These are phyloP conservation scores for Abelmoschus esculentus DNA, from an alignment of 345 rosid species.

Conservation along the genomic window DNA sequence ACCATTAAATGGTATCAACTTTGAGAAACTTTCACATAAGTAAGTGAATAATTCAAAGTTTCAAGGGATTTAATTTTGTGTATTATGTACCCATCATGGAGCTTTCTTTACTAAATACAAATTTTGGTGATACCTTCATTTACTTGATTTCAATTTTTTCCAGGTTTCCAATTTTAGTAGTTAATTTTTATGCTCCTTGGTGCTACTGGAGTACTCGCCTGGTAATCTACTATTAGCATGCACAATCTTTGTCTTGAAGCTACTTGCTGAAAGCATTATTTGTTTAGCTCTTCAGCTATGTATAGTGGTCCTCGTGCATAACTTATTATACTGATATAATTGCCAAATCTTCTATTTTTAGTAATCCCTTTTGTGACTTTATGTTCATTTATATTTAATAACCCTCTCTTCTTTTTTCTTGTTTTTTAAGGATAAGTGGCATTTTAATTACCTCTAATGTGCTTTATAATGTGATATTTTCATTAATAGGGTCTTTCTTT, in stretches of 20 bases:
- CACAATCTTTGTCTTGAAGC: not conserved
- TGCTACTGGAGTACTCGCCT: slow-evolving; percentile 93
- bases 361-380: not conserved
- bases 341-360: not conserved
- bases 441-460: not conserved
- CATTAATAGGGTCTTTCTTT: not conserved
- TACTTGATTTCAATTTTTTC: slow-evolving; percentile 19
- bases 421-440: not conserved
- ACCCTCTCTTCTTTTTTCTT: not conserved
- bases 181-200: slow-evolving; percentile 98
- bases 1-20: slow-evolving; percentile 43
- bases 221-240: slow-evolving; percentile 35
- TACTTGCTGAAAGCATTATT: not conserved
- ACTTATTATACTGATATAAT: not conserved
- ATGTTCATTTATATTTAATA: not conserved
- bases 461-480: not conserved
- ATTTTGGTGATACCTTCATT: not conserved
- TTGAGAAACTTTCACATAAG: slow-evolving; percentile 68
- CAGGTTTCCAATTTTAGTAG: slow-evolving; percentile 83
- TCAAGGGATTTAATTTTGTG: slow-evolving; percentile 6
- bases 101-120: not conserved
- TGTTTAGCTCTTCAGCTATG: not conserved
- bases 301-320: not conserved
- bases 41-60: slow-evolving; percentile 38
- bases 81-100: not conserved